These are phyloP conservation scores for Leishmania guyanensis DNA, from an alignment of 208 protist genomes.

Conservation along the genomic window DNA sequence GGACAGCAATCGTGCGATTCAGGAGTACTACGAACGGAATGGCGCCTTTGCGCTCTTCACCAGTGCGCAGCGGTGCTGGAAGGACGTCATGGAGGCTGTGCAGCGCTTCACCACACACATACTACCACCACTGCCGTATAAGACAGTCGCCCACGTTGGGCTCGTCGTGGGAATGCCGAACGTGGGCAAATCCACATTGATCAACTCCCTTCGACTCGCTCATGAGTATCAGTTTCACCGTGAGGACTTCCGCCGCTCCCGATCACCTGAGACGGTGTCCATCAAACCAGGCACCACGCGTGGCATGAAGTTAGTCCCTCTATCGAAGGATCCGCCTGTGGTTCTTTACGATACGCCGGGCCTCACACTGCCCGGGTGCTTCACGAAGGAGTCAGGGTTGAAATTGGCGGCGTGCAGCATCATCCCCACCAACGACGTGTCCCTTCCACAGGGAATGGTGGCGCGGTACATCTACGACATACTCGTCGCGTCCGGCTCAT, in stretches of 20 bases:
- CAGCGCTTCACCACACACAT: conserved; percentile 82
- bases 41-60: conserved; percentile 85
- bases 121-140: conserved; percentile 60
- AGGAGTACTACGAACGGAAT: conserved; percentile 76
- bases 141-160: conserved; percentile 76
- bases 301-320: conserved; percentile 78
- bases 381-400: conserved; percentile 83
- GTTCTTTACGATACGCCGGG: conserved; percentile 91
- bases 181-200: conserved; percentile 95
- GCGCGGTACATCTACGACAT: conserved; percentile 88
- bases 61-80: conserved; percentile 73
- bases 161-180: conserved; percentile 95
- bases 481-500: conserved; percentile 53
- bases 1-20: conserved; percentile 78
- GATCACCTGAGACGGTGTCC: conserved; percentile 78
- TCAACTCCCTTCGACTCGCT: conserved; percentile 91
- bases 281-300: conserved; percentile 83
- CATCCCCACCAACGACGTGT: conserved; percentile 84
- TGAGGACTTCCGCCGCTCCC: conserved; percentile 79
- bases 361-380: conserved; percentile 85
- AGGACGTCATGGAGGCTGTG: conserved; percentile 78
- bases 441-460: conserved; percentile 64
- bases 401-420: conserved; percentile 88
- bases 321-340: conserved; percentile 80
- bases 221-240: conserved; percentile 92